phyloP scores from a whole-genome alignment of 768 basidiomycete genomes.

The Leccinum obscurum region DNA sequence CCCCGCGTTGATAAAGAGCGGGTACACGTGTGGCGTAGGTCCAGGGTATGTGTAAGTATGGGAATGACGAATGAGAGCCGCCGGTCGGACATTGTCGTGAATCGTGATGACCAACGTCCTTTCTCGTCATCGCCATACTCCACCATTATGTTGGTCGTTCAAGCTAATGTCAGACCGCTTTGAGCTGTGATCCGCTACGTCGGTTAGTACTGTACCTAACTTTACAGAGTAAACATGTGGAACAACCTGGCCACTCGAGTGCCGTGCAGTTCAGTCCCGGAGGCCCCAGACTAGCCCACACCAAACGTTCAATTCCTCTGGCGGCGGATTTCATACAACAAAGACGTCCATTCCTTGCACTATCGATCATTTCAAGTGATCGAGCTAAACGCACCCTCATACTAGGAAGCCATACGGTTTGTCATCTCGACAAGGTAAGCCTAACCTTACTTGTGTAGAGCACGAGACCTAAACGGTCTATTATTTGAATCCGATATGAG shows the following conservation, averaged over 20 bases:
- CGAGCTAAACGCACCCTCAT: neutral
- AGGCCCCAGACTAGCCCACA: neutral
- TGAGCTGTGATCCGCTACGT: neutral
- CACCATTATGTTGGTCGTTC: neutral
- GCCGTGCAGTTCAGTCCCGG: neutral
- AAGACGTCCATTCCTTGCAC: neutral
- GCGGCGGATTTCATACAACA: neutral
- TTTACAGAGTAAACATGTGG: neutral
- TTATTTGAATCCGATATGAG: neutral
- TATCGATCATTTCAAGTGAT: neutral
- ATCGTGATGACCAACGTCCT: conserved; percentile 3
- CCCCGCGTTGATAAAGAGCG: neutral
- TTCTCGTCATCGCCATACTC: neutral
- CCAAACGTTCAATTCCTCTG: neutral
- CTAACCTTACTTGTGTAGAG: neutral
- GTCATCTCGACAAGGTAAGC: neutral
- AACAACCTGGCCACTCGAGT: neutral
- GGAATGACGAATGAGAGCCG: neutral
- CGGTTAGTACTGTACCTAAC: neutral
- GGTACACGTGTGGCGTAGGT: neutral
- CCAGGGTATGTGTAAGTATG: too few relatives aligned
- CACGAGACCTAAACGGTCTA: neutral
- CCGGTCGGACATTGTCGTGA: neutral
- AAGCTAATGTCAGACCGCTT: neutral
- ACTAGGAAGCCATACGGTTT: neutral